Percentiles rank a stretch among this genome's conserved stretches.
Conservation (phyloP, 805 yeast genomes). For the Yamadazyma paraphyllophila region DNA sequence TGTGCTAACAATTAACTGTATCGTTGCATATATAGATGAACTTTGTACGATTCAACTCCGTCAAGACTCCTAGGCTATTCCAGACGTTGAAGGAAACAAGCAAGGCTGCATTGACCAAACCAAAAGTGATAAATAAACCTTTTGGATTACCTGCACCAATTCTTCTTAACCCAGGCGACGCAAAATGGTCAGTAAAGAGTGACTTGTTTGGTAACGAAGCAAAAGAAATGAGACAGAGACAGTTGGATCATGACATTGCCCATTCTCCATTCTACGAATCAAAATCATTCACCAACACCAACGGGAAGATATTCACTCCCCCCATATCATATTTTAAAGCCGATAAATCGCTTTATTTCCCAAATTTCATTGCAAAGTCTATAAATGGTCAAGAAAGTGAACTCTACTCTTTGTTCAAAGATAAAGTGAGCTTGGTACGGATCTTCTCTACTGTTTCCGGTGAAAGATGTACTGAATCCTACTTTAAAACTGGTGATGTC, state of each 20-base stretch:
- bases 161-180: slow-evolving; percentile 23
- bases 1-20: too few species aligned
- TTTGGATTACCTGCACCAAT: slow-evolving; percentile 36
- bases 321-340: slow-evolving; percentile 76
- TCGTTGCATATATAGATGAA: slow-evolving; percentile 4
- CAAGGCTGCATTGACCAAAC: slow-evolving; percentile 36
- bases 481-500: slow-evolving; percentile 46
- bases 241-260: slow-evolving; percentile 40
- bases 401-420: slow-evolving; percentile 39
- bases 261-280: slow-evolving; percentile 46
- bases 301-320: slow-evolving; percentile 81
- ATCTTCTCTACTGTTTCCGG: slow-evolving; percentile 70
- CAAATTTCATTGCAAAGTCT: slow-evolving; percentile 65
- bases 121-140: slow-evolving; percentile 33
- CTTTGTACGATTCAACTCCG: slow-evolving; percentile 8
- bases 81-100: slow-evolving; percentile 36
- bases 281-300: slow-evolving; percentile 58
- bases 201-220: slow-evolving; percentile 34
- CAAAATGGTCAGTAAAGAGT: slow-evolving; percentile 17
- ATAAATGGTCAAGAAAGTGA: slow-evolving; percentile 38
- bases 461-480: slow-evolving; percentile 60
- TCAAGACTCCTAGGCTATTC: slow-evolving; percentile 32
- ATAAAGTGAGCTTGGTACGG: slow-evolving; percentile 62
- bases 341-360: slow-evolving; percentile 76
- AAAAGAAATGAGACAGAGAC: slow-evolving; percentile 35